Conservation (phyloP, 306 rosid species). For the Cucumis melo region DNA sequence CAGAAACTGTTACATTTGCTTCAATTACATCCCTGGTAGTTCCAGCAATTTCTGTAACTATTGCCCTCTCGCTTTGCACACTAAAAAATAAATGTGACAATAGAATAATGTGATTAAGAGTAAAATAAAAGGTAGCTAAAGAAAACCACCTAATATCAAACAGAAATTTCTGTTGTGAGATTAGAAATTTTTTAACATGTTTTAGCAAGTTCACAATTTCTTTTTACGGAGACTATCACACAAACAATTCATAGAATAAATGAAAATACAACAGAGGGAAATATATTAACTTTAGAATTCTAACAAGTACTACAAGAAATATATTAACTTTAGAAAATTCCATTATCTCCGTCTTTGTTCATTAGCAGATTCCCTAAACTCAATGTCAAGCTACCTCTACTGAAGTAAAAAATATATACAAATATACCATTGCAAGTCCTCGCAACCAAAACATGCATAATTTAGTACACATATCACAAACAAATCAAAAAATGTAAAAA, state of each 20-base stretch:
- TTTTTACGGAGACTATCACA: not conserved
- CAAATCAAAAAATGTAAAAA: too few species aligned
- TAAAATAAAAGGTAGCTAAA: not conserved
- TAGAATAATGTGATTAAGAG: slow-evolving; percentile 18
- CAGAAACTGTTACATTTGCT: slow-evolving; percentile 61
- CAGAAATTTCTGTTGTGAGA: not conserved
- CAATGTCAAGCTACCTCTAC: too few species aligned
- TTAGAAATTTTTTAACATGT: not conserved
- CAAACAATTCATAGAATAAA: not conserved
- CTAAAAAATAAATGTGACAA: slow-evolving; percentile 39
- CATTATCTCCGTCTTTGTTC: too few species aligned
- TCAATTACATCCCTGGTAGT: slow-evolving; percentile 95
- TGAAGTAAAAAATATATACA: too few species aligned
- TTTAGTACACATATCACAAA: too few species aligned
- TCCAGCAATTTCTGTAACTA: slow-evolving; percentile 96
- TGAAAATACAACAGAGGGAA: not conserved
- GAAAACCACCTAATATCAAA: not conserved
- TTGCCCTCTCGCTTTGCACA: slow-evolving; percentile 98
- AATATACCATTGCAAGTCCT: too few species aligned
- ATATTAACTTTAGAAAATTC: too few species aligned
- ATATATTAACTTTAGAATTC: too few species aligned
- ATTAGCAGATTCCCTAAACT: too few species aligned
- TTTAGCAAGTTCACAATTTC: not conserved
- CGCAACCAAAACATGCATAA: too few species aligned
- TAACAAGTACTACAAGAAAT: too few species aligned